Conservation (phyloP, 2,329 filamentous ascomycete species). For the Diaporthe sp. region DNA sequence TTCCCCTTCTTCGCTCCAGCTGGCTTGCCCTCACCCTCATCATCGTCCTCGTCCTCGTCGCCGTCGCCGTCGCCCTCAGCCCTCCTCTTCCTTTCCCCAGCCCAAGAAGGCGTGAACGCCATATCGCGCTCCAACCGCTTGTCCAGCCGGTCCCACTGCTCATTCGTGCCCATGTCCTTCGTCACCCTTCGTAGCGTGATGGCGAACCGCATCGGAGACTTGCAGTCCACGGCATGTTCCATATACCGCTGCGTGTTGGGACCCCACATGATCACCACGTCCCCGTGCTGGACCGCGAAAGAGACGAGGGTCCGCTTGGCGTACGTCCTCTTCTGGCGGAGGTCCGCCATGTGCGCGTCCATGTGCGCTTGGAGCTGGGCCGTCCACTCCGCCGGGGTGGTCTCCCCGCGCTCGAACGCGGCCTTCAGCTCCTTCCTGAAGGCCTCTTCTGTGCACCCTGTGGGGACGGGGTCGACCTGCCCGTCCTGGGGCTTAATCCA, state of each 20-base stretch:
- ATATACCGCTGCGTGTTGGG: constrained; percentile 12
- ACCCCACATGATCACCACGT: constrained; percentile 3
- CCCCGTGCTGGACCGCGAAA: constrained; percentile 11
- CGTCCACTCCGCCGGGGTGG: neutral
- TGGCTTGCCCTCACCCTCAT: neutral
- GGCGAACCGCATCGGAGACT: constrained; percentile 14
- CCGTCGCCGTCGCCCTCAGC: neutral
- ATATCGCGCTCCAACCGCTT: neutral
- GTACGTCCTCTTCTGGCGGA: neutral
- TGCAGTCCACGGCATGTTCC: neutral
- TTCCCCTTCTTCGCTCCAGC: neutral
- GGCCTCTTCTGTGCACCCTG: neutral
- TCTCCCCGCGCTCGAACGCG: neutral
- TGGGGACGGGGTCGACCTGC: neutral
- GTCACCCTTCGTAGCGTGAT: constrained; percentile 15
- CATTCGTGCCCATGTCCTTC: neutral
- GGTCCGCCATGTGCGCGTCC: constrained; percentile 2
- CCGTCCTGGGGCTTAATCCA: neutral
- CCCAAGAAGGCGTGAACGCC: neutral
- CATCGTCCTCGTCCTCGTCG: neutral
- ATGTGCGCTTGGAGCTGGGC: neutral
- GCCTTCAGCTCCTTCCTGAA: neutral
- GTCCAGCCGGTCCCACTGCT: neutral
- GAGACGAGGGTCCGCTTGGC: neutral
- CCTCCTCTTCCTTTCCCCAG: neutral